Base-by-base conservation (phyloP, 345 rosid genomes). In the Salix dunnii region DNA sequence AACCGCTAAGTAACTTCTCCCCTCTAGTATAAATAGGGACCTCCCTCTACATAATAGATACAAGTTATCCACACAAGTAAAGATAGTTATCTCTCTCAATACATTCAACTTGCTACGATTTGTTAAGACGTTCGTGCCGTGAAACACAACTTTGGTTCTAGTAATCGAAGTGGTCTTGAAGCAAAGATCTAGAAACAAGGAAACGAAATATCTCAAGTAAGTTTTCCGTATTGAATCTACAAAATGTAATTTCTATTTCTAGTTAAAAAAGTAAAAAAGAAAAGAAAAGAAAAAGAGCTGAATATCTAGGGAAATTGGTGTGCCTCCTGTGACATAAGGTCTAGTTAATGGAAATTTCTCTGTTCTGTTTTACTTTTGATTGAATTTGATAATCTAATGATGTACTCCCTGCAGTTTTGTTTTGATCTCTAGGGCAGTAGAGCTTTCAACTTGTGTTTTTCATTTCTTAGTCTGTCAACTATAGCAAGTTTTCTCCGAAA, bases 291-390 rank as follows among this genome's bases (percentile, higher is more conserved):
- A 25, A 55, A 3, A 3, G 14, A 55, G 62, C 28, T 58, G 62
- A 11, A 58, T 58, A 23, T 58, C 27, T n/a, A 58, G 62, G 25
- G n/a, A 58, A 8, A 58, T 58, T n/a, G 27, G 6, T n/a, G 62
- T 55, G 53, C 53, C 53, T 48, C 53, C 16, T 48, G 14, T 48
- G 53, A 48, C 16, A 48, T 13, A 48, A 48, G 53, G 53, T 48
- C 53, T 48, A 48, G 53, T 20, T 48, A 3, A 48, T 48, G 53
- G 53, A 48, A 48, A 48, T 48, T 16, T 58, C 65, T 28, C 67
- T 60, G 38, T 73, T n/a, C 67, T 60, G 67, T 64, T 74, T 42
- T 66, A 42, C 60, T 46, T 62, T 46, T 63, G 21, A 51, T 68
- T 40, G 31, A 68, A 67, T 18, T 67, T 23, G 27, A 36, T 67